Conservation (phyloP, 495 filamentous ascomycete genomes). For the Alectoria sarmentosa region DNA sequence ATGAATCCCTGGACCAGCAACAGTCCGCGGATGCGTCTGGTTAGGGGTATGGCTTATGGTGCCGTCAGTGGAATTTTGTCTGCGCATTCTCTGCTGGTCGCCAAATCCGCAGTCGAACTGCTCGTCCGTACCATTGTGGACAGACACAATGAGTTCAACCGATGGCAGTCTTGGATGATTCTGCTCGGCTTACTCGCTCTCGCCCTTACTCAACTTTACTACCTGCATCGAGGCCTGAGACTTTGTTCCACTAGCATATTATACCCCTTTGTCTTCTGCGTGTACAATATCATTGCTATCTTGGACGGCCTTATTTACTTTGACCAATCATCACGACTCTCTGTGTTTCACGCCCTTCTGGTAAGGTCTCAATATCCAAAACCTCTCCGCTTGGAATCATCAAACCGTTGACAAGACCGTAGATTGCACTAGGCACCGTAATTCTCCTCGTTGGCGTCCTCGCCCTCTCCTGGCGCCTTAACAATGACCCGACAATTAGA, state of each 20-base stretch:
- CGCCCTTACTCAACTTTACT: constrained; percentile 89
- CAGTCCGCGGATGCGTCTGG: constrained; percentile 62
- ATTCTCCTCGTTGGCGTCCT: constrained; percentile 85
- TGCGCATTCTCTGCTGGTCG: constrained; percentile 85
- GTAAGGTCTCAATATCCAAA: constrained; percentile 21
- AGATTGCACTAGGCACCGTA: constrained; percentile 75
- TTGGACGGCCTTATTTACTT: constrained; percentile 97
- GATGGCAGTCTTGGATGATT: constrained; percentile 96
- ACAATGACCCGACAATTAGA: constrained; percentile 54
- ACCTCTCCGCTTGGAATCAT: neutral
- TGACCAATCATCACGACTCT: constrained; percentile 72
- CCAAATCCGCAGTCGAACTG: constrained; percentile 94
- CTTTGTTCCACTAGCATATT: constrained; percentile 92
- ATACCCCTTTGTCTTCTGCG: constrained; percentile 97
- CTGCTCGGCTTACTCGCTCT: constrained; percentile 73
- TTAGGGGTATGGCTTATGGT: constrained; percentile 81
- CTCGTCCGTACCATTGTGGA: constrained; percentile 90
- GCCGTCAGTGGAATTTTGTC: constrained; percentile 88
- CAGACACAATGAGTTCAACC: constrained; percentile 86
- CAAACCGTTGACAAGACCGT: neutral
- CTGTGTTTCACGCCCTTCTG: constrained; percentile 55
- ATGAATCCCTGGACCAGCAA: constrained; percentile 45
- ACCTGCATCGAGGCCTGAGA: constrained; percentile 87
- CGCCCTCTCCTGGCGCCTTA: constrained; percentile 88
- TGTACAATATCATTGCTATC: constrained; percentile 99